phyloP scores from a whole-genome alignment of 108 stramenopile species.

The Aurantiochytrium sp. region DNA sequence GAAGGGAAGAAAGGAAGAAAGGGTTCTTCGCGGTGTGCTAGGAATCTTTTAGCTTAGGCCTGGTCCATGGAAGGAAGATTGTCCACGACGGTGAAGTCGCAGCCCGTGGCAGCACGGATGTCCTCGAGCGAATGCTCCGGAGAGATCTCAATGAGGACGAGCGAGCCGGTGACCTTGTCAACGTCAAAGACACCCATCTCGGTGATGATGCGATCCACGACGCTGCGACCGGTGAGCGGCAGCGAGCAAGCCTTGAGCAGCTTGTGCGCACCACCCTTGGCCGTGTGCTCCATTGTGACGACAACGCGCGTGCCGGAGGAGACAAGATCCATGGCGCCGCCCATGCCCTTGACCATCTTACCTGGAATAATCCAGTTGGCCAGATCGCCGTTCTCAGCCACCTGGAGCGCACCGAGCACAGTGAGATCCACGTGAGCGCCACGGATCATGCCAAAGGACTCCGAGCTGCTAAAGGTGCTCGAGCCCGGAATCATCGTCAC shows the following conservation, averaged over 20 bases:
- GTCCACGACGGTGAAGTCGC: background rate
- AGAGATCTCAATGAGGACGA: background rate
- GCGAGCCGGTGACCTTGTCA: background rate
- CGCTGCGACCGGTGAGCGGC: slow-evolving; percentile 73
- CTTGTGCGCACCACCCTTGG: slow-evolving; percentile 75
- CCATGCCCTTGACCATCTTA: slow-evolving; percentile 82
- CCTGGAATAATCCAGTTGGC: slow-evolving; percentile 89
- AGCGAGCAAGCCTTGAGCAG: slow-evolving; percentile 70
- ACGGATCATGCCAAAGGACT: slow-evolving; percentile 83
- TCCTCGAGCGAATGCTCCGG: background rate
- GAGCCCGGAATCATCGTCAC: slow-evolving; percentile 68
- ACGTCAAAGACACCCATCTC: slow-evolving; percentile 78
- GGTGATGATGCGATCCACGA: slow-evolving; percentile 84
- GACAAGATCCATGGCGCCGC: slow-evolving; percentile 89
- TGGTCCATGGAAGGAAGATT: background rate
- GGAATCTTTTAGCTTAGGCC: background rate
- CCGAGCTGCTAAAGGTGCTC: slow-evolving; percentile 63
- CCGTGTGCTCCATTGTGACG: slow-evolving; percentile 85
- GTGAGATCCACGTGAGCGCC: slow-evolving; percentile 82
- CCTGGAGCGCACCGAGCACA: slow-evolving; percentile 80
- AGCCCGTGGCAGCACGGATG: background rate
- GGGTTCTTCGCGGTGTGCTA: background rate
- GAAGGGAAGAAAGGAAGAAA: background rate
- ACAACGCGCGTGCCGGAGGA: slow-evolving; percentile 69
- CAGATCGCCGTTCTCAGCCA: slow-evolving; percentile 70